Base-by-base conservation (phyloP, 768 basidiomycete genomes). In the Bullera alba region DNA sequence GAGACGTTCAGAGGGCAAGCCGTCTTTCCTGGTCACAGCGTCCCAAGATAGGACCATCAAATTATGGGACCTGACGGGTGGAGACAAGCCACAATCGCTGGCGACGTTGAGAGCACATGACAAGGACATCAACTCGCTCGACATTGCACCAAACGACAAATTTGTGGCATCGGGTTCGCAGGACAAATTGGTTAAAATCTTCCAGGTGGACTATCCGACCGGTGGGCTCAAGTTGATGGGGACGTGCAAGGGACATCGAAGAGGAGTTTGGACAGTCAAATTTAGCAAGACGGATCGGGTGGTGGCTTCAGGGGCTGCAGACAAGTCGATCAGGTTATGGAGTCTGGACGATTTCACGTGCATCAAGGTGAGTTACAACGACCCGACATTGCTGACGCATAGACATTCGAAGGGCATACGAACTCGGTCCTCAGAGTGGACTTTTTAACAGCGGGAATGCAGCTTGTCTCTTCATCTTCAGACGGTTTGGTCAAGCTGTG, bases 341-440 rank as follows among this genome's bases (percentile, higher is more conserved):
- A 90, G 78, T 73, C 71, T 97, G 57, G 87, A 92, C 56, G 89
- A 96, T 67, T 95, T 84, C 73, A 81, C 87, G 22, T 99, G 95
- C 70, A 69, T 97, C 54, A 79, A 79, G 73, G 77, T 78, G 48
- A 48, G 73, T 48, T 3, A 10, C 14, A 36, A 17, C 6, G 42
- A 48, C 25, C 6, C 16, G 15, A 45, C 29, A 21, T 21, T 10
- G 29, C 38, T 17, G 22, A 34, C 51, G 2, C 10, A 17, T 25
- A 90, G 79, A 97, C 95, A 19, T 91, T 97, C 62, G 95, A 99
- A 74, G 95, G 95, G 0, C 95, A 99, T 72, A 89, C 90, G 6
- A 97, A 96, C 72, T 95, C 95, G 12, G 90, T 99, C 27, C 74
- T 99, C 46, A 77, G 92, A 45, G 87, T 97, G 26, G 89, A 91